These are phyloP conservation scores for Ustilago loliicola DNA, from an alignment of 1,284 basidiomycete species.

Conservation along the genomic window DNA sequence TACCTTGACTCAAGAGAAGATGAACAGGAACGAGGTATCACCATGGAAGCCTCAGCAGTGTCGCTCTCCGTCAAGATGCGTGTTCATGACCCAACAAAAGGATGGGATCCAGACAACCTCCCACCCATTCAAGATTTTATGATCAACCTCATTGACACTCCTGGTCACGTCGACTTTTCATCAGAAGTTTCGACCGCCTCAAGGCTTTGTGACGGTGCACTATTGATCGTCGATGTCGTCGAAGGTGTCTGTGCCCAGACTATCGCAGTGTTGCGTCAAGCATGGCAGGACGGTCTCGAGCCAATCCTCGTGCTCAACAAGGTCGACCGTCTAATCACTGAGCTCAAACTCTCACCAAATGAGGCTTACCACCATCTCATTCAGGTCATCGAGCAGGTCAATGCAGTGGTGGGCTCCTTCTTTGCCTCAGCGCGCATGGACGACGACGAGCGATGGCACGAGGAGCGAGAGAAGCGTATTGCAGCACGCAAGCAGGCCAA, in stretches of 20 bases:
- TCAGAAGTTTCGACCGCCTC: conserved; percentile 96
- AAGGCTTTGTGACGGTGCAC: conserved; percentile 91
- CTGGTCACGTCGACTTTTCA: conserved; percentile 98
- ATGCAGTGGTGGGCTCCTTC: conserved; percentile 96
- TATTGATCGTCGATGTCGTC: conserved; percentile 97
- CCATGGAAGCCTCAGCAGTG: conserved; percentile 96
- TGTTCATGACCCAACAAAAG: conserved; percentile 42
- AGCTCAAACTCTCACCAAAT: conserved; percentile 88
- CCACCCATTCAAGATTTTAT: conserved; percentile 76
- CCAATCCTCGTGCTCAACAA: conserved; percentile 98
- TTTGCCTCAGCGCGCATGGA: conserved; percentile 94
- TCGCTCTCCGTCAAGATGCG: conserved; percentile 68
- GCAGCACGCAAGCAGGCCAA: conserved; percentile 78
- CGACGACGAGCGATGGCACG: conserved; percentile 92
- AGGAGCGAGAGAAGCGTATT: conserved; percentile 86
- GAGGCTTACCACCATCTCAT: conserved; percentile 96
- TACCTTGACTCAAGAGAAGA: conserved; percentile 97
- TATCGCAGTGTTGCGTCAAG: conserved; percentile 92
- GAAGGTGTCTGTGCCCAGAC: conserved; percentile 99
- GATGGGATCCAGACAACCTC: conserved; percentile 58
- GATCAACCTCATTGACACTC: conserved; percentile 97
- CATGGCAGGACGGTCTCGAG: conserved; percentile 88
- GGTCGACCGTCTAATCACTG: conserved; percentile 92
- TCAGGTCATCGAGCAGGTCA: conserved; percentile 95
- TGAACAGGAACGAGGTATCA: conserved; percentile 97